These are phyloP conservation scores for Aspergillus persii DNA, from an alignment of 2,329 filamentous ascomycete species.

Conservation along the genomic window DNA sequence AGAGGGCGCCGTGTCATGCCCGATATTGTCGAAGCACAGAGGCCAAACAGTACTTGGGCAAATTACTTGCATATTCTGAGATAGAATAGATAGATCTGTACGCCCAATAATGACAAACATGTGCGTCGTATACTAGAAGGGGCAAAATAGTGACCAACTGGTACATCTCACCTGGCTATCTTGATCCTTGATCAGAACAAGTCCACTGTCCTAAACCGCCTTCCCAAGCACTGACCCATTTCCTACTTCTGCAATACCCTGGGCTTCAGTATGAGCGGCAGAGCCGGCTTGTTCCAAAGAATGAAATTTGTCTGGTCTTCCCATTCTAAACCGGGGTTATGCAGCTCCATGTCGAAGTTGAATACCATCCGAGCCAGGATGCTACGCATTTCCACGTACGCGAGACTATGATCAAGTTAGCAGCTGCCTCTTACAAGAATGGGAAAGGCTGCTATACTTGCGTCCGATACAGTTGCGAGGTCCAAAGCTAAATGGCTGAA, in stretches of 20 bases:
- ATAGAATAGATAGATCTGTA: no score
- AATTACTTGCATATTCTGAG: no score
- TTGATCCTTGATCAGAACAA: no score
- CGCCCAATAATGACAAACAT: no score
- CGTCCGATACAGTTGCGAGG: constrained; percentile 52
- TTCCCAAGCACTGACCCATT: no score
- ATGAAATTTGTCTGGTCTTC: constrained; percentile 40
- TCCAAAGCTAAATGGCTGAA: constrained; percentile 51
- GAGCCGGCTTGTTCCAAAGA: constrained; percentile 41
- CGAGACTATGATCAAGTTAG: constrained; percentile 36
- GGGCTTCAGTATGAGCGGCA: neutral
- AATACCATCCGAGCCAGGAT: constrained; percentile 50
- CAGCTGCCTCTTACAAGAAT: neutral
- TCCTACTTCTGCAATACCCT: neutral
- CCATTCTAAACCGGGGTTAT: constrained; percentile 40
- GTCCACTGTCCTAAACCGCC: no score
- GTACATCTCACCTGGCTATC: no score
- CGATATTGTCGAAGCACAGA: no score
- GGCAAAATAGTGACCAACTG: no score
- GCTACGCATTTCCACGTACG: constrained; percentile 52
- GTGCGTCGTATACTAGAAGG: no score
- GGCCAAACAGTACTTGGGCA: no score
- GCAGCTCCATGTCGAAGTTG: constrained; percentile 49
- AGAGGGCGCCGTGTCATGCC: no score
- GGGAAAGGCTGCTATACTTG: constrained; percentile 38